phyloP scores from a whole-genome alignment of 202 grass and related monocot species.

The Setaria viridis region DNA sequence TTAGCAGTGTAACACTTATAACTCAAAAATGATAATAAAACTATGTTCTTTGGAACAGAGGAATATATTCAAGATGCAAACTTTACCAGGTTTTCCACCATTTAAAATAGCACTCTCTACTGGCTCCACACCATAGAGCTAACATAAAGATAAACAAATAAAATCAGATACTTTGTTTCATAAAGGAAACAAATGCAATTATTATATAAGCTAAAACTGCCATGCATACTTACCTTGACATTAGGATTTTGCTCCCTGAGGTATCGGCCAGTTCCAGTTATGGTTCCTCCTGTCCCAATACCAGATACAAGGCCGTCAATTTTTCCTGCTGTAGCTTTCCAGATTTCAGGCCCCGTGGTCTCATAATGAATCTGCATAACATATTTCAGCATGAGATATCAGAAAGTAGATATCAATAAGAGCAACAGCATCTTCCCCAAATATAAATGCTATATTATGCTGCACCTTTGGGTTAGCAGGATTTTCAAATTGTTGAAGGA shows the following conservation, averaged over 20 bases:
- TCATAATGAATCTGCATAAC: conserved; percentile 84
- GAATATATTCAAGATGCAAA: conserved; percentile 31
- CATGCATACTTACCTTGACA: conserved; percentile 59
- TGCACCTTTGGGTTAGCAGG: conserved; percentile 85
- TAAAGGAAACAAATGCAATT: not conserved
- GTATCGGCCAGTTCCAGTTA: conserved; percentile 78
- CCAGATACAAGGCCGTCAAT: conserved; percentile 81
- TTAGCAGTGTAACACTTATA: not conserved
- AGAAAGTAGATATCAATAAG: not conserved
- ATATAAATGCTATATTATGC: not conserved
- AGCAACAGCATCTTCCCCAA: not conserved
- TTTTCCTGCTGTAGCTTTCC: conserved; percentile 73
- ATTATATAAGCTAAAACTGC: conserved; percentile 13
- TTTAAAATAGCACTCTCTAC: conserved; percentile 80
- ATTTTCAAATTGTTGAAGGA: conserved; percentile 96
- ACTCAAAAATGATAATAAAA: not conserved
- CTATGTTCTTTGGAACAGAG: conserved; percentile 4
- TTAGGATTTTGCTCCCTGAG: conserved; percentile 85
- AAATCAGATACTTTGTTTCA: conserved; percentile 36
- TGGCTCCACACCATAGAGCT: conserved; percentile 92
- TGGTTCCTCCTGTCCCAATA: conserved; percentile 89
- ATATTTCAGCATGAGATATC: conserved; percentile 33
- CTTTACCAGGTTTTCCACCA: conserved; percentile 84
- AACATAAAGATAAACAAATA: conserved; percentile 33
- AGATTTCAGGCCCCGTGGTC: conserved; percentile 94